Evolutionary conservation across 208 protist species (phyloP).

Genomic region (Blechomonas ayalai): DNA sequence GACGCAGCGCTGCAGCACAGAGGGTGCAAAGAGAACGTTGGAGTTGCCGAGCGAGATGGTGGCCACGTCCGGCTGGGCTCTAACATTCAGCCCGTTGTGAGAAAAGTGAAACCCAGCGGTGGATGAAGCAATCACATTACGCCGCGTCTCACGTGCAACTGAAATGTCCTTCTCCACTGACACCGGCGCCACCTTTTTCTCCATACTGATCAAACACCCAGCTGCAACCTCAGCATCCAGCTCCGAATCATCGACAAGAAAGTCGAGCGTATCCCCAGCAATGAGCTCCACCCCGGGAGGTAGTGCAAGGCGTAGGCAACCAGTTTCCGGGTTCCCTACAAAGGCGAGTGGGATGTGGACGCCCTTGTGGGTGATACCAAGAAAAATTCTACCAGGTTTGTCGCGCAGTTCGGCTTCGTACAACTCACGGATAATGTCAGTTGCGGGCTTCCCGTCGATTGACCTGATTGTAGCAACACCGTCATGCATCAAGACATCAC

Average conservation of each 20-base stretch:
- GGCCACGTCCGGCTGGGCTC: conserved; percentile 54
- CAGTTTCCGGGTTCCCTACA: conserved; percentile 46
- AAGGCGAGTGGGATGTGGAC: conserved; percentile 62
- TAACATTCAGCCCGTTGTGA: conserved; percentile 64
- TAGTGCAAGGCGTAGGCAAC: conserved; percentile 29
- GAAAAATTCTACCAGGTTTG: conserved; percentile 57
- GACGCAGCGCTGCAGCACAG: conserved; percentile 65
- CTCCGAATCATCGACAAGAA: conserved; percentile 79
- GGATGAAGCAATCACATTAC: conserved; percentile 61
- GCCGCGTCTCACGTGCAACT: conserved; percentile 58
- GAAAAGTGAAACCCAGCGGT: conserved; percentile 76
- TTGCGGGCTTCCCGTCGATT: conserved; percentile 36
- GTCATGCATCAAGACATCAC: conserved; percentile 23
- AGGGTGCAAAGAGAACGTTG: conserved; percentile 46
- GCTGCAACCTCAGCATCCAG: conserved; percentile 73
- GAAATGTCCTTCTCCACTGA: conserved; percentile 68
- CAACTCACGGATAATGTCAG: conserved; percentile 49
- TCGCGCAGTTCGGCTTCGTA: conserved; percentile 56
- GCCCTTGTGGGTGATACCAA: conserved; percentile 42
- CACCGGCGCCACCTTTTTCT: conserved; percentile 36
- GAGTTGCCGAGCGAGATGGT: conserved; percentile 49
- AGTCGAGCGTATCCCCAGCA: conserved; percentile 24
- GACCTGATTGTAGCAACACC: conserved; percentile 31
- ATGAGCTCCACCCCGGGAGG: conserved; percentile 24
- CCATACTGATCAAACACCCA: conserved; percentile 41